These are phyloP conservation scores for Ananas comosus DNA, from an alignment of 176 grass and related monocot species.

Conservation along the genomic window DNA sequence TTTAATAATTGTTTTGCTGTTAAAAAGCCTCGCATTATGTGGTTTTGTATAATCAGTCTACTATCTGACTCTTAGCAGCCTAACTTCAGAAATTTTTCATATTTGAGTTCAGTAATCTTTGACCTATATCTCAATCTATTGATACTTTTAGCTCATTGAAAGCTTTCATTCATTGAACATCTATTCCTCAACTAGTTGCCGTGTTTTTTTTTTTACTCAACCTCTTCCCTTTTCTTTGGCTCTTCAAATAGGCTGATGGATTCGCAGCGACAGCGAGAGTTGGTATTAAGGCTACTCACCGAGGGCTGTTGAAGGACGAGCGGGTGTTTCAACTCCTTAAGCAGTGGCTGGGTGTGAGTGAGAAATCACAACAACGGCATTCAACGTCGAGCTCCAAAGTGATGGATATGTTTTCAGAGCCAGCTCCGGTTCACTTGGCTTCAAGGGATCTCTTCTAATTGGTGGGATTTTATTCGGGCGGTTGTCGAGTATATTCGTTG, in stretches of 20 bases:
- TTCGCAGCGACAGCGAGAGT: slow-evolving; percentile 60
- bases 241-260: slow-evolving; percentile 62
- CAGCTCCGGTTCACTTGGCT: background rate
- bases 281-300: slow-evolving; percentile 46
- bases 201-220: too few species aligned
- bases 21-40: too few species aligned
- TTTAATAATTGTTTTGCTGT: too few species aligned
- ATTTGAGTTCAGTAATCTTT: too few species aligned
- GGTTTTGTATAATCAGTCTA: too few species aligned
- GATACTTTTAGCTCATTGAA: too few species aligned
- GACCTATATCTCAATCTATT: too few species aligned
- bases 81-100: too few species aligned
- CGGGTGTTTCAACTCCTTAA: slow-evolving; percentile 52
- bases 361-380: slow-evolving; percentile 10
- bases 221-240: background rate
- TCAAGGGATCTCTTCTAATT: background rate
- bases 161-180: too few species aligned
- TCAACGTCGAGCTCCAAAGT: slow-evolving; percentile 32
- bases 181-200: too few species aligned
- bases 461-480: background rate
- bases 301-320: slow-evolving; percentile 55
- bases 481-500: too few species aligned
- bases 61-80: too few species aligned
- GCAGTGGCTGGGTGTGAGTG: slow-evolving; percentile 52
- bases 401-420: slow-evolving; percentile 6